Percentiles rank a stretch among this genome's conserved stretches.
Conservation (phyloP, 805 yeast species). For the Candida ficus region DNA sequence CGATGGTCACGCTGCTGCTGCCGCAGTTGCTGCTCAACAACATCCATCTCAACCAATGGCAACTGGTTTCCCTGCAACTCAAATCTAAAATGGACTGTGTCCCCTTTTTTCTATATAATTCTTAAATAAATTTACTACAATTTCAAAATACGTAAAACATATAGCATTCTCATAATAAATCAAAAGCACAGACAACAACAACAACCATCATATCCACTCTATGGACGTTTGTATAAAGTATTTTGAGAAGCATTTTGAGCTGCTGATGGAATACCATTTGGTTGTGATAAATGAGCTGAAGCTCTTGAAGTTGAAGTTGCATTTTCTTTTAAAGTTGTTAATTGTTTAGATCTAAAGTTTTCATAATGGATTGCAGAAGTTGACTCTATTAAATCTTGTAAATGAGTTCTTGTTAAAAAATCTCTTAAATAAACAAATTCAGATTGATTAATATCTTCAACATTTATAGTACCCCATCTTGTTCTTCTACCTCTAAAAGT, state of each 20-base stretch:
- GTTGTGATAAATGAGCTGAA: slow-evolving; percentile 30
- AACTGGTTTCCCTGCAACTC: too few species aligned
- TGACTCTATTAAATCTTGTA: slow-evolving; percentile 93
- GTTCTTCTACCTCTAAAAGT: slow-evolving; percentile 86
- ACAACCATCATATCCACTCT: not conserved
- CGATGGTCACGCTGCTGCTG: not conserved
- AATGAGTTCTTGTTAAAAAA: slow-evolving; percentile 89
- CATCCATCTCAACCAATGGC: too few species aligned
- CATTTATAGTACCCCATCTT: slow-evolving; percentile 89
- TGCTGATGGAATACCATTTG: slow-evolving; percentile 9
- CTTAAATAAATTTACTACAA: too few species aligned
- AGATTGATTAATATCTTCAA: slow-evolving; percentile 92
- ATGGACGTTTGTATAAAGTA: slow-evolving; percentile 22
- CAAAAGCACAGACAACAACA: too few species aligned
- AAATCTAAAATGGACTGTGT: too few species aligned
- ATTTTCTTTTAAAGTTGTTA: slow-evolving; percentile 88
- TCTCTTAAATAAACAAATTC: slow-evolving; percentile 93
- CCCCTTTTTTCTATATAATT: too few species aligned
- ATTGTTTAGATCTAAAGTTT: slow-evolving; percentile 87
- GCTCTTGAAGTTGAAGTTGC: slow-evolving; percentile 39
- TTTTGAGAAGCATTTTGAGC: slow-evolving; percentile 12
- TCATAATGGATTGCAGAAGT: slow-evolving; percentile 88
- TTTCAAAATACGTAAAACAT: too few species aligned
- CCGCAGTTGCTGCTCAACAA: not conserved
- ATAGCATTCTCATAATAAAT: too few species aligned